Evolutionary conservation across 176 grass and related monocot genomes (phyloP), one percentile per base, ranked within the genome.

Genomic region (Urochloa ruziziensis): DNA sequence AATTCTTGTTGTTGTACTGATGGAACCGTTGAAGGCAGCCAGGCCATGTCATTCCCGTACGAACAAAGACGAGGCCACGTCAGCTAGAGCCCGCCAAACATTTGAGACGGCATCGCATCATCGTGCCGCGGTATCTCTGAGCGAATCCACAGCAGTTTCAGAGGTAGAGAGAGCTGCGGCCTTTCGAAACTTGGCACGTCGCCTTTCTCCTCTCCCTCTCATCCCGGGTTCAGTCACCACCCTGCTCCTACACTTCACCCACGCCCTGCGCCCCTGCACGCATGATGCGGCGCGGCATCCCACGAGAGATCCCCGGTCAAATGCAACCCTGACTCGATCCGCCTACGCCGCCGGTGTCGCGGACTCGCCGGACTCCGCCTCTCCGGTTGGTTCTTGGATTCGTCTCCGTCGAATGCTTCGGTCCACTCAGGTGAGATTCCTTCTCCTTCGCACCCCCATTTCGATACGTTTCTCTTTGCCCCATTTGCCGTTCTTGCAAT

Each of bases 301-400:
- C 18, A 49, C n/a, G 57, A 3, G 29, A 77, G 40, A 73, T 39
- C 30, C 65, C 4, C 23, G 79, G 79, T 77, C 86, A 77, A 76
- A 51, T 39, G 10, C 72, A 13, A 24, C 64, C 37, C 21, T 63
- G 39, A 74, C 77, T 75, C 59, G 67, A 85, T 67, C 75, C 67
- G 75, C 40, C 68, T 43, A 13, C 52, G 6, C 73, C n/a, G n/a
- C 73, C 49, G 10, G 10, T 3, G 43, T 51, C 9, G n/a, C 8
- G n/a, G n/a, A n/a, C n/a, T n/a, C 52, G 3, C 32, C 51, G 1
- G 34, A 18, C 70, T 34, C 28, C 17, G 70, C 28, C 4, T 21
- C 47, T 74, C n/a, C 15, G 34, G 3, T 34, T 9, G 39, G 23
- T 82, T 27, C 51, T 9, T 49, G 46, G 58, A 64, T 54, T 21